These are phyloP conservation scores for Podila minutissima DNA, from an alignment of 192 early-diverging fungal species.

Conservation along the genomic window DNA sequence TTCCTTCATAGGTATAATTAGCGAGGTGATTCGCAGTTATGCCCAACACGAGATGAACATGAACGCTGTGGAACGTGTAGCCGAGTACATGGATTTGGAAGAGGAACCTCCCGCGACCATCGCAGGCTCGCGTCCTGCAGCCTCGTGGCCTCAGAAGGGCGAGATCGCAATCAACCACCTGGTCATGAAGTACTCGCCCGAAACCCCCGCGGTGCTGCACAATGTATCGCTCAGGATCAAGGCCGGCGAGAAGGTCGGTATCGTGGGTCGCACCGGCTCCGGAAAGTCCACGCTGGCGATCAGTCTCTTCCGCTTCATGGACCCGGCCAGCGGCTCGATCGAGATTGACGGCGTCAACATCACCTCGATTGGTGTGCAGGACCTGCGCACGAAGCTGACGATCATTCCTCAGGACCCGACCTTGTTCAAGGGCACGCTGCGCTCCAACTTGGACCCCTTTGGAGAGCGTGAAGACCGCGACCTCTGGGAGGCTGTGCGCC, in stretches of 20 bases:
- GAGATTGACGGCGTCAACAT: constrained; percentile 65
- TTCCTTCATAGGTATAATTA: constrained; percentile 21
- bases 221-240: constrained; percentile 68
- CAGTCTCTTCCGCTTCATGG: constrained; percentile 68
- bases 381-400: constrained; percentile 64
- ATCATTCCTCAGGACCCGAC: constrained; percentile 84
- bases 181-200: constrained; percentile 78
- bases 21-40: constrained; percentile 81
- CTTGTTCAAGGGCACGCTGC: constrained; percentile 73
- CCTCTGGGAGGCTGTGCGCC: constrained; percentile 33
- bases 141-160: constrained; percentile 75
- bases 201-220: constrained; percentile 73
- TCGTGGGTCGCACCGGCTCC: constrained; percentile 71
- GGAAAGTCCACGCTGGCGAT: constrained; percentile 70
- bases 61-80: constrained; percentile 88
- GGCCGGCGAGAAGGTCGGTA: constrained; percentile 67
- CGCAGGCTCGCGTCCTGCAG: constrained; percentile 51
- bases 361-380: constrained; percentile 60
- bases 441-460: constrained; percentile 91
- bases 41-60: constrained; percentile 87
- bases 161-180: constrained; percentile 73
- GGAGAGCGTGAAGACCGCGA: constrained; percentile 76
- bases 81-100: constrained; percentile 84
- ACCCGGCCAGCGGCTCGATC: constrained; percentile 56
- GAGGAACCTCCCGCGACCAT: constrained; percentile 76